Base-by-base conservation (phyloP, 306 rosid genomes). In the Gastrolobium bilobum region DNA sequence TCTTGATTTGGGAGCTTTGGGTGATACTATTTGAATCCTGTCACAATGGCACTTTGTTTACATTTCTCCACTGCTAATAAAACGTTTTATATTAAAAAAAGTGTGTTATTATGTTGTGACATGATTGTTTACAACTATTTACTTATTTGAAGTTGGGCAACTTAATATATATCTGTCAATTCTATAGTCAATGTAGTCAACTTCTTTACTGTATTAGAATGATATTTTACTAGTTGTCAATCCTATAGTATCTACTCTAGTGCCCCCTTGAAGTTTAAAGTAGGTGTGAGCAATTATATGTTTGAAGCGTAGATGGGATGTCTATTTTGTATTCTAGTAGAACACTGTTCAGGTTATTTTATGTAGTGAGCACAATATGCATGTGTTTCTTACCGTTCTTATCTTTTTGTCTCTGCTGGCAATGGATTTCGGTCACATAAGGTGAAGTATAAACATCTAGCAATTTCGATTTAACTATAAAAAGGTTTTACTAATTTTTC, bases 401-500 rank as follows among this genome's bases (percentile, higher is more conserved):
- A 26, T 7, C 4, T 53, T 71, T 50, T 72, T 35, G 44, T 60
- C 30, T 44, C 37, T 59, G 9, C 67, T 67, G 39, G 69, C 62
- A 57, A 67, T 71, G 56, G 69, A 54, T 76, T 71, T 71, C 50
- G 11, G 37, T 81, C 33, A 10, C 71, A 43, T 47, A 73, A 56
- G 43, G 29, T 63, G 71, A 78, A 82, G 46, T 46, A 63, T 62
- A 50, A 54, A 53, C 37, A 29, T 59, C 34, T 57, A 76, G 52
- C 10, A 43, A 51, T 65, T 67, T 79, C 15, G n/a, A 8, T 37
- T 40, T 38, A 58, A 43, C 73, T 33, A 35, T 50, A 30, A 40
- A 61, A n/a, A n/a, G 13, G 52, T 51, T 13, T 74, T 71, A 67
- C 81, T 83, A 10, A 73, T 76, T 75, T 75, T 40, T 71, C 59